phyloP scores from a whole-genome alignment of 2,329 filamentous ascomycete genomes.

The Zasmidium cellare region DNA sequence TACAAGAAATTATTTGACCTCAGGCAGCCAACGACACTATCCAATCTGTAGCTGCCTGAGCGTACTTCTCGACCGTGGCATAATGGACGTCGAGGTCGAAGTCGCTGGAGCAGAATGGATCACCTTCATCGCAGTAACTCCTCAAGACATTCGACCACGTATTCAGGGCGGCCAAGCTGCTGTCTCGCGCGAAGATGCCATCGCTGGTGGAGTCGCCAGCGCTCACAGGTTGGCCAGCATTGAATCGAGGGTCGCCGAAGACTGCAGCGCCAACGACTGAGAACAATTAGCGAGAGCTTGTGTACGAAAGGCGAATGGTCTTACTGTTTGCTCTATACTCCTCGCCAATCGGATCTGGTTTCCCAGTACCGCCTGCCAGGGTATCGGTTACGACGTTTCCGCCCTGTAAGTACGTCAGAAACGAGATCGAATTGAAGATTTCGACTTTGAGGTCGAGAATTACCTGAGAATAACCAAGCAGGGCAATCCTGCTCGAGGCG shows the following conservation, averaged over 20 bases:
- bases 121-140: slow-evolving; percentile 26
- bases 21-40: slow-evolving; percentile 16
- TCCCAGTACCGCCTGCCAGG: slow-evolving; percentile 18
- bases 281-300: slow-evolving; percentile 1
- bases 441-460: too few relatives aligned
- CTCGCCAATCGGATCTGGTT: slow-evolving; percentile 27
- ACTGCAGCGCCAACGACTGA: slow-evolving; percentile 36
- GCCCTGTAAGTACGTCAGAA: slow-evolving; percentile 14
- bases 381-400: slow-evolving; percentile 23
- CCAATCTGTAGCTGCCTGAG: slow-evolving; percentile 21
- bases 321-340: slow-evolving; percentile 32
- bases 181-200: slow-evolving; percentile 28
- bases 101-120: slow-evolving; percentile 25
- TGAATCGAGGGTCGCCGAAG: slow-evolving; percentile 40
- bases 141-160: slow-evolving; percentile 21
- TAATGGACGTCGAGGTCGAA: slow-evolving; percentile 21
- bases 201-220: slow-evolving; percentile 32
- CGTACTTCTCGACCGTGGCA: slow-evolving; percentile 16
- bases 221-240: slow-evolving; percentile 31
- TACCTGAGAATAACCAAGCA: slow-evolving; percentile 39
- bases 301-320: slow-evolving; percentile 1
- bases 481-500: slow-evolving; percentile 33
- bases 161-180: slow-evolving; percentile 17
- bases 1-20: too few relatives aligned
- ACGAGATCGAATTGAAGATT: neutral